Conservation (phyloP, 495 filamentous ascomycete genomes). For the Clavariopsis aquatica region DNA sequence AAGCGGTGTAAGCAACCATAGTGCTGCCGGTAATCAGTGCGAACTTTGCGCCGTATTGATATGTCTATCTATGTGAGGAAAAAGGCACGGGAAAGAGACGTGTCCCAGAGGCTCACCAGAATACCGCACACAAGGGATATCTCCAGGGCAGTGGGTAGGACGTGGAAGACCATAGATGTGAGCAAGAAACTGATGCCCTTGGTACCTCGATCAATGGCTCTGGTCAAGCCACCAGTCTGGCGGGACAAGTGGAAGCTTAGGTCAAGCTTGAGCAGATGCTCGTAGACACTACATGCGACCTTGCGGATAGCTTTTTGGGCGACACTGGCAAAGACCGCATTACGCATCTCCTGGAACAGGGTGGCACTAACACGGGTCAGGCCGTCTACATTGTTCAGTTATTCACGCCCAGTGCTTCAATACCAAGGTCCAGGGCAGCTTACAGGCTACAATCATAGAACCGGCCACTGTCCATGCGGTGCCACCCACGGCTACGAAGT, state of each 20-base stretch:
- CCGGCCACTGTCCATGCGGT: conserved; percentile 88
- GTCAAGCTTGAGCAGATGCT: conserved; percentile 84
- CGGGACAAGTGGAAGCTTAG: conserved; percentile 90
- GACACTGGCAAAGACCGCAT: conserved; percentile 94
- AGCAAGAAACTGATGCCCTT: conserved; percentile 97
- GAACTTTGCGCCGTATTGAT: conserved; percentile 89
- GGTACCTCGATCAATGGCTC: conserved; percentile 94
- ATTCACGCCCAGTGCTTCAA: too few species aligned
- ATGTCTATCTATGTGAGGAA: conserved; percentile 59
- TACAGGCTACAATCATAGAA: conserved; percentile 85
- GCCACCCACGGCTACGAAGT: conserved; percentile 77
- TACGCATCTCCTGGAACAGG: conserved; percentile 85
- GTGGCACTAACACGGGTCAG: conserved; percentile 82
- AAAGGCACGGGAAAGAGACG: not conserved
- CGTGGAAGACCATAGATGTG: conserved; percentile 98
- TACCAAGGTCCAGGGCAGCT: conserved; percentile 29
- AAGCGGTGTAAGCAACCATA: conserved; percentile 90
- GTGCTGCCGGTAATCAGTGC: conserved; percentile 87
- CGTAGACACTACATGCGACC: conserved; percentile 89
- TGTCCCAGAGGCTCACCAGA: conserved; percentile 49
- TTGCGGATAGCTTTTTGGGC: conserved; percentile 93
- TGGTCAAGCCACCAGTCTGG: conserved; percentile 90
- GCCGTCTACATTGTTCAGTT: conserved; percentile 60
- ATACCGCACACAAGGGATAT: conserved; percentile 95
- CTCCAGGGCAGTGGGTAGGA: conserved; percentile 89